Evolutionary conservation across 495 filamentous ascomycete genomes (phyloP).

Genomic region (Podospora pseudopauciseta): DNA sequence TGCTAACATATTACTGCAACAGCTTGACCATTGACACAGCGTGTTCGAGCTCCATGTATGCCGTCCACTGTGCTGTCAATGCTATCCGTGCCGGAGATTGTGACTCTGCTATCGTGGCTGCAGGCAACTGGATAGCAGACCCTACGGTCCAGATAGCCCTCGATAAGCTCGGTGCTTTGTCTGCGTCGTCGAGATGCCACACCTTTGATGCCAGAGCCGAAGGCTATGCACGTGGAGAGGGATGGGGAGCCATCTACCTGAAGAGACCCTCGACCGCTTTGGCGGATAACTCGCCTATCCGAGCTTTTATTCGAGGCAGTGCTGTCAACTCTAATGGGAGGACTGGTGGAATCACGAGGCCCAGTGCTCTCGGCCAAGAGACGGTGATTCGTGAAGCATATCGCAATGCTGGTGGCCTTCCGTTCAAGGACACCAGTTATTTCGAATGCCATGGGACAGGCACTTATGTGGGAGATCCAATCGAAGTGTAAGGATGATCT

Average conservation of each 20-base stretch:
- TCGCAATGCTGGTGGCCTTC: constrained; percentile 39
- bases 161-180: constrained; percentile 22
- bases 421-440: constrained; percentile 42
- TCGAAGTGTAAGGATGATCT: constrained; percentile 20
- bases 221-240: constrained; percentile 62
- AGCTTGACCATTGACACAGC: constrained; percentile 52
- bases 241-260: constrained; percentile 47
- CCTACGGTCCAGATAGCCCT: constrained; percentile 22
- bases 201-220: constrained; percentile 58
- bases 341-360: constrained; percentile 47
- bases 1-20: constrained; percentile 16
- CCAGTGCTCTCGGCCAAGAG: constrained; percentile 47
- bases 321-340: constrained; percentile 53
- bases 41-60: constrained; percentile 51
- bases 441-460: constrained; percentile 38
- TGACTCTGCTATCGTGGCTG: constrained; percentile 38
- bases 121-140: constrained; percentile 27
- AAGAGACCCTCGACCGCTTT: constrained; percentile 51
- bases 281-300: constrained; percentile 46
- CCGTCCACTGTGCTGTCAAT: constrained; percentile 51
- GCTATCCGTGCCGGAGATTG: constrained; percentile 39
- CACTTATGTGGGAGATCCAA: constrained; percentile 33
- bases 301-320: constrained; percentile 55
- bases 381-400: constrained; percentile 48
- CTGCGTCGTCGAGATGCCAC: constrained; percentile 41